phyloP scores from a whole-genome alignment of 2,329 filamentous ascomycete species.

The Neopestalotiopsis clavispora region DNA sequence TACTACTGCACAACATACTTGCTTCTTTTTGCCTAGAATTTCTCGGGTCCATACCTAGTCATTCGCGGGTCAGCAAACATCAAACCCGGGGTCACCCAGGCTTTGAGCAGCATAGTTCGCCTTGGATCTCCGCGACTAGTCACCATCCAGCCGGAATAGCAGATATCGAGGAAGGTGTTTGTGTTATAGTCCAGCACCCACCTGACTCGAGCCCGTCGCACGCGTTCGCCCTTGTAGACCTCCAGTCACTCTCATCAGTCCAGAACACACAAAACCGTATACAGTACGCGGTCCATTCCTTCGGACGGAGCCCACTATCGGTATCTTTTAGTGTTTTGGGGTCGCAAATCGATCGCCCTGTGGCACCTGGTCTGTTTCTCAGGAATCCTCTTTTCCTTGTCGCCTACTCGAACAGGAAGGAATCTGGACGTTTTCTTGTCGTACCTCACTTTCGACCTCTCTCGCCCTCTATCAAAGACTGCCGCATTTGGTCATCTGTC shows the following conservation, averaged over 20 bases:
- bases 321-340: not conserved
- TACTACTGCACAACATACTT: not conserved
- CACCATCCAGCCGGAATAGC: constrained; percentile 11
- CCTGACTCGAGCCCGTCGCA: constrained; percentile 11
- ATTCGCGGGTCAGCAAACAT: constrained; percentile 8
- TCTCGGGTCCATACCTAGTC: not conserved
- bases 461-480: not conserved
- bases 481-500: constrained; percentile 7
- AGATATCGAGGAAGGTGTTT: constrained; percentile 1
- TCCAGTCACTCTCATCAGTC: not conserved
- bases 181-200: constrained; percentile 17
- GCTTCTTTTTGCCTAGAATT: not conserved
- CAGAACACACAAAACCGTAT: not conserved
- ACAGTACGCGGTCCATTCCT: not conserved
- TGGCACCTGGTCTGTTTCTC: not conserved
- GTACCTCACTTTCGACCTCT: constrained; percentile 8
- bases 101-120: constrained; percentile 2
- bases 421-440: constrained; percentile 14
- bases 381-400: constrained; percentile 7
- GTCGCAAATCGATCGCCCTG: constrained; percentile 7
- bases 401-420: constrained; percentile 17
- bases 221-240: constrained; percentile 4
- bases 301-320: not conserved
- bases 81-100: constrained; percentile 7
- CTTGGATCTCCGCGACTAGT: constrained; percentile 12